A percentile compares a stretch with the other conserved stretches of the same genome.
Evolutionary conservation across 371 early-diverging fungal species (phyloP).

Genomic region (Mucor lusitanicus): DNA sequence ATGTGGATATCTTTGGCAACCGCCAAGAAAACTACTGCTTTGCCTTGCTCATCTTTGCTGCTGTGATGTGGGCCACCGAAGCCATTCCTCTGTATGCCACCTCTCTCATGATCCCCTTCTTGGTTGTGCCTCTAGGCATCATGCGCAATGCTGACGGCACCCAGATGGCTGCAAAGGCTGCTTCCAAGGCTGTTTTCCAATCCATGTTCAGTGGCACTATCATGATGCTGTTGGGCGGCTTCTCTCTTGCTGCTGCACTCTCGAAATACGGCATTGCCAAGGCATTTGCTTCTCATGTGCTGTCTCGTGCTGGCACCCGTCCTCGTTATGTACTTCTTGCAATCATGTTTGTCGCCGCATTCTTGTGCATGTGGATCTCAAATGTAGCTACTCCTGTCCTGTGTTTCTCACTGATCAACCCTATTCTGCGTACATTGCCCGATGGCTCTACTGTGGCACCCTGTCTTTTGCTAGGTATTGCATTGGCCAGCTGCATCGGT

Average conservation of each 20-base stretch:
- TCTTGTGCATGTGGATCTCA: slow-evolving; percentile 79
- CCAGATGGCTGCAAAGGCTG: slow-evolving; percentile 65
- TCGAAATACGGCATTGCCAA: slow-evolving; percentile 71
- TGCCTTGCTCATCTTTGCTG: slow-evolving; percentile 65
- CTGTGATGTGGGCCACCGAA: slow-evolving; percentile 73
- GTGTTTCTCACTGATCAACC: slow-evolving; percentile 77
- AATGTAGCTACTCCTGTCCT: slow-evolving; percentile 88
- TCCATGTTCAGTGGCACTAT: slow-evolving; percentile 96
- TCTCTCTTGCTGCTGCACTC: slow-evolving; percentile 81
- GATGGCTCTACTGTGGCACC: slow-evolving; percentile 72
- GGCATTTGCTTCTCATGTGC: slow-evolving; percentile 65
- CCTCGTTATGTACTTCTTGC: slow-evolving; percentile 71
- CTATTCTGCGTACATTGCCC: slow-evolving; percentile 74
- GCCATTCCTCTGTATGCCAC: slow-evolving; percentile 84
- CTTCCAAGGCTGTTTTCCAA: slow-evolving; percentile 81
- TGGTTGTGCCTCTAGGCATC: slow-evolving; percentile 74
- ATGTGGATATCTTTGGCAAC: slow-evolving; percentile 54
- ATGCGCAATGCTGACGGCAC: slow-evolving; percentile 56
- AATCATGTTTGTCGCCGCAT: slow-evolving; percentile 75
- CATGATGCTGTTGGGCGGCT: slow-evolving; percentile 95
- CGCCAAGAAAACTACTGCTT: slow-evolving; percentile 67
- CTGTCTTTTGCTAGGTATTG: slow-evolving; percentile 90
- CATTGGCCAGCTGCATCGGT: slow-evolving; percentile 92
- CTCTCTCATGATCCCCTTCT: slow-evolving; percentile 74
- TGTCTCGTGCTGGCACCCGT: slow-evolving; percentile 72